Base-by-base conservation (phyloP, 768 basidiomycete species). In the Suillus plorans region DNA sequence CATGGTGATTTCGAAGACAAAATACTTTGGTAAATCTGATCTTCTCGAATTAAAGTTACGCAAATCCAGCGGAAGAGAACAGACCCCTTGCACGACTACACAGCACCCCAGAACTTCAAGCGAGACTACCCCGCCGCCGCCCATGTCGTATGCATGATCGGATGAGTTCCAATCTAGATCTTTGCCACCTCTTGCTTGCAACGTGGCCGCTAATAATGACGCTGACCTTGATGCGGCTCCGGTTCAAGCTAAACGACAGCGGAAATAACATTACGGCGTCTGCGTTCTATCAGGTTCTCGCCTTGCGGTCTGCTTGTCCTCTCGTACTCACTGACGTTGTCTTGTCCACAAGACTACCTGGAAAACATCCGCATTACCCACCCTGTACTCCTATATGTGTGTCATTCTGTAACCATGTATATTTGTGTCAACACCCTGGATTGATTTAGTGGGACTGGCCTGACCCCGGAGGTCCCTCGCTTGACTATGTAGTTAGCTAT, bases 121-220 rank as follows among this genome's bases (percentile, higher is more conserved):
- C 75, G 78, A 4, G 85, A 88, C 66, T 68, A 71, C 4, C 84
- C 84, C 10, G 64, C 75, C 0, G 73, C 84, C 6, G 85, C 84
- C 2, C 84, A 86, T 64, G 70, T 86, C 62, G 80, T 87, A 3
- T 82, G 86, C n/a, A 83, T 86, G 68, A 84, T 86, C 59, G 84
- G 85, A 81, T 83, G 66, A 28, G 78, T 36, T 53, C 62, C 36
- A 16, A 60, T 56, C 22, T 41, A 36, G 37, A 42, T 31, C 56
- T 39, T 20, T 39, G 20, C 44, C 16, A 37, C 22, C 25, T 31
- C 50, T 60, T 64, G 34, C 44, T 63, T 52, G 49, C 37, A 61
- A 52, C 18, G 39, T 53, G 56, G 41, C 44, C 65, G 39, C 57
- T 28, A 41, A 50, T 53, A 13, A 53, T 47, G 61, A 57, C 7